phyloP scores from a whole-genome alignment of 2,329 filamentous ascomycete genomes.

The Pseudocercospora vitis region DNA sequence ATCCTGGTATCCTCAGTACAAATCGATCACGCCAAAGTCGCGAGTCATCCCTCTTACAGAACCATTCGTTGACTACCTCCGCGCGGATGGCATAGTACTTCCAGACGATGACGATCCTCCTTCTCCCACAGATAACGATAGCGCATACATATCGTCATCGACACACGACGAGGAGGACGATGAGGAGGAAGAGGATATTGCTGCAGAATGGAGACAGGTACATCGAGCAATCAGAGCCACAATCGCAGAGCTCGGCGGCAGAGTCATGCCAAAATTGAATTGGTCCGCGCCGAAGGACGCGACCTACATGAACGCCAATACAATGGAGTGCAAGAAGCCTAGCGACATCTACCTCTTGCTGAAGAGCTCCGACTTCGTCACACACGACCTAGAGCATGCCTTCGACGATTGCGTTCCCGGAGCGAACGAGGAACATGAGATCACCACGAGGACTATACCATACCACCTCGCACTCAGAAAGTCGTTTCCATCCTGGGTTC shows the following conservation, averaged over 20 bases:
- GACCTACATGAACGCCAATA: constrained; percentile 86
- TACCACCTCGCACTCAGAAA: constrained; percentile 85
- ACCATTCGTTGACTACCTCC: constrained; percentile 81
- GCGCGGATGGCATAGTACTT: constrained; percentile 87
- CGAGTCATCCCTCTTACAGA: constrained; percentile 74
- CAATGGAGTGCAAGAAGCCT: constrained; percentile 81
- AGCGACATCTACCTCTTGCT: constrained; percentile 93
- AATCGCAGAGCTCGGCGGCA: constrained; percentile 79
- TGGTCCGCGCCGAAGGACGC: constrained; percentile 98
- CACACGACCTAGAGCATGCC: constrained; percentile 88
- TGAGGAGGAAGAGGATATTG: constrained; percentile 62
- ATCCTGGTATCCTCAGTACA: constrained; percentile 85
- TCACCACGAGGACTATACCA: constrained; percentile 52
- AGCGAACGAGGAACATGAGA: constrained; percentile 37
- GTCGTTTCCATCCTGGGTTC: constrained; percentile 77
- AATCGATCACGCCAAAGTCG: constrained; percentile 78
- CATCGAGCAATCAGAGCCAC: constrained; percentile 74
- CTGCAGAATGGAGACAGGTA: constrained; percentile 63
- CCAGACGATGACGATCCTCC: constrained; percentile 61
- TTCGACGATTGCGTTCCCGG: constrained; percentile 68
- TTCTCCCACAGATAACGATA: constrained; percentile 48
- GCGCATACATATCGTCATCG: constrained; percentile 51
- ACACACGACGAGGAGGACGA: constrained; percentile 43
- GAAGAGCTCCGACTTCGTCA: constrained; percentile 92
- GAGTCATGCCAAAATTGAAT: constrained; percentile 89